Evolutionary conservation across 192 early-diverging fungal species (phyloP).

Genomic region (Mortierella antarctica): DNA sequence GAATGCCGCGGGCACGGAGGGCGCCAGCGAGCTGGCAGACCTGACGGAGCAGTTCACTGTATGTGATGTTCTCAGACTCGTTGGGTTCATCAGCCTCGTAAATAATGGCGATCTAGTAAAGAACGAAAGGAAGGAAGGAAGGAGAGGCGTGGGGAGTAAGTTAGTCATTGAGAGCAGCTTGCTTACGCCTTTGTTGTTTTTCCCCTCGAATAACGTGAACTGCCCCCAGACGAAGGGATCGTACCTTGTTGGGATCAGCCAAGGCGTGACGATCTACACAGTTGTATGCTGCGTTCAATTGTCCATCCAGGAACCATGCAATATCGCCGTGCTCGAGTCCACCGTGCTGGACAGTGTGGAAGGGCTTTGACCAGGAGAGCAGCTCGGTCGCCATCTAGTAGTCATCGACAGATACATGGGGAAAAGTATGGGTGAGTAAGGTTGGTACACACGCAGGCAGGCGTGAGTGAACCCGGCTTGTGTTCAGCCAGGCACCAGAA

Average conservation of each 20-base stretch:
- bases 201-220: neutral
- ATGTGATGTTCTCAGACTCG: slow-evolving; percentile 82
- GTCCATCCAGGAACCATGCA: slow-evolving; percentile 93
- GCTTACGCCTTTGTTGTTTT: neutral
- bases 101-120: slow-evolving; percentile 78
- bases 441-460: neutral
- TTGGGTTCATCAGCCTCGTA: slow-evolving; percentile 93
- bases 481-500: neutral
- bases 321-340: slow-evolving; percentile 86
- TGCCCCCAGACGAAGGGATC: neutral
- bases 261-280: slow-evolving; percentile 95
- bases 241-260: slow-evolving; percentile 76
- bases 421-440: neutral
- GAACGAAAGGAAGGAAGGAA: neutral
- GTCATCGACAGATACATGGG: neutral
- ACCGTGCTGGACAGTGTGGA: slow-evolving; percentile 76
- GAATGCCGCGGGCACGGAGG: slow-evolving; percentile 81
- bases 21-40: slow-evolving; percentile 90
- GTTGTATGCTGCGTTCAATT: slow-evolving; percentile 95
- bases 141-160: neutral
- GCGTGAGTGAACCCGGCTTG: neutral
- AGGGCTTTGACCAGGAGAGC: slow-evolving; percentile 85
- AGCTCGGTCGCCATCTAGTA: slow-evolving; percentile 76
- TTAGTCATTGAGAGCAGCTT: neutral
- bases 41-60: slow-evolving; percentile 82